phyloP scores from a whole-genome alignment of 805 yeast species.

The Cyberlindnera lachancei region DNA sequence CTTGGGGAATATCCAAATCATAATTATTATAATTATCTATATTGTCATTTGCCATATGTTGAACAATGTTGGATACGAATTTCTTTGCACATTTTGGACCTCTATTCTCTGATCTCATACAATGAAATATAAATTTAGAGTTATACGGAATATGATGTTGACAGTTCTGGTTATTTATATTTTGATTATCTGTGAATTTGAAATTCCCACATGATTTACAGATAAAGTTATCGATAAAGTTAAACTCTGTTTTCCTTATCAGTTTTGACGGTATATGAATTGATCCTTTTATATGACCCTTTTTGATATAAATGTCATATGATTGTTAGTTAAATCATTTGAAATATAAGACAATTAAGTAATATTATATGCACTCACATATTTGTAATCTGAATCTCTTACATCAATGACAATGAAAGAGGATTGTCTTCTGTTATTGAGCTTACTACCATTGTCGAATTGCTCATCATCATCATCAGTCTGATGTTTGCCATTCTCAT shows the following conservation, averaged over 20 bases:
- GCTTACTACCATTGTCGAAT: no score
- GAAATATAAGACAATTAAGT: no score
- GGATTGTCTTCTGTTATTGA: no score
- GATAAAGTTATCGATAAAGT: no score
- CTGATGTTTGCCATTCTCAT: no score
- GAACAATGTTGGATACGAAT: slow-evolving; percentile 6
- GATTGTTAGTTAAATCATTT: no score
- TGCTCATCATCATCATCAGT: no score
- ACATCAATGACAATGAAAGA: slow-evolving; percentile 17
- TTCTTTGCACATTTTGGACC: slow-evolving; percentile 14
- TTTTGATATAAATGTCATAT: slow-evolving; percentile 5
- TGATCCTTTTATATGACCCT: slow-evolving; percentile 9
- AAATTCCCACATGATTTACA: no score
- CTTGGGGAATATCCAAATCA: slow-evolving; percentile 10
- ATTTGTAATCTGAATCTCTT: slow-evolving; percentile 12
- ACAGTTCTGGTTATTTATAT: no score
- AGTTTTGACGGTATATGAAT: slow-evolving; percentile 10
- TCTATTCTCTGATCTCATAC: slow-evolving; percentile 19
- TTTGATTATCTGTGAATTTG: slow-evolving; percentile 3
- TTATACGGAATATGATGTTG: slow-evolving; percentile 3
- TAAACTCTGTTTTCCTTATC: no score
- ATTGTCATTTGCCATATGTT: slow-evolving; percentile 5
- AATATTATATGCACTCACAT: no score
- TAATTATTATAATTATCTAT: no score
- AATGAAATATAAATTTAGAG: slow-evolving; percentile 14